Base-by-base conservation (phyloP, 306 rosid genomes). In the Malus domestica region DNA sequence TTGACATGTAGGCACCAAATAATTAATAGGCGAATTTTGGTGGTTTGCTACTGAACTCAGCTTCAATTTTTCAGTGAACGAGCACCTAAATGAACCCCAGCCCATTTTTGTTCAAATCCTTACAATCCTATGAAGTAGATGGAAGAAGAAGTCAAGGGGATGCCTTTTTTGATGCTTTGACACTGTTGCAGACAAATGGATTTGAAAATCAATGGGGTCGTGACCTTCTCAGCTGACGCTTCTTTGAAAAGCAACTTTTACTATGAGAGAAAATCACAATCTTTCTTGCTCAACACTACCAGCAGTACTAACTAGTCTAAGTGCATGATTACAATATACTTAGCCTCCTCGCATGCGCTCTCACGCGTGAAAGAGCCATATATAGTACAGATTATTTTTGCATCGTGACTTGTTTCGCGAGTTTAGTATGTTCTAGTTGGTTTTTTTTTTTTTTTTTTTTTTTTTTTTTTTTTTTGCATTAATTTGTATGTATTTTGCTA, bases 71-170 rank as follows among this genome's bases (percentile, higher is more conserved):
- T 38, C 10, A 7, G 42, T 38, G 9, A 38, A 6, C 9, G 10
- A 7, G 42, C 42, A 7, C 42, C 42, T 38, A 38, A 38, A 38
- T 38, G 42, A 38, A 38, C 2, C 42, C 9, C 42, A 38, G 42
- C 10, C 9, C 42, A 7, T 38, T 38, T 38, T 38, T 38, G 42
- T 7, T 38, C 42, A 38, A 38, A 38, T 38, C 42, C 42, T 38
- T 38, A 38, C 42, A 38, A 38, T 38, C 81, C 76, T 82, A 86
- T 70, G 90, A 87, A 79, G 87, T 80, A 12, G 62, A 82, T 11
- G 90, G 88, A 66, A 84, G 90, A 64, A 88, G 89, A 27, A 87
- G 85, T 63, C 89, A 87, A 71, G 88, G 90, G 40, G 81, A 87
- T 52, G 75, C 84, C 2, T 83, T 87, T 61, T 88, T 90, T 63